phyloP scores from a whole-genome alignment of 2,329 filamentous ascomycete genomes.

The Pseudocercospora pini-densiflorae region DNA sequence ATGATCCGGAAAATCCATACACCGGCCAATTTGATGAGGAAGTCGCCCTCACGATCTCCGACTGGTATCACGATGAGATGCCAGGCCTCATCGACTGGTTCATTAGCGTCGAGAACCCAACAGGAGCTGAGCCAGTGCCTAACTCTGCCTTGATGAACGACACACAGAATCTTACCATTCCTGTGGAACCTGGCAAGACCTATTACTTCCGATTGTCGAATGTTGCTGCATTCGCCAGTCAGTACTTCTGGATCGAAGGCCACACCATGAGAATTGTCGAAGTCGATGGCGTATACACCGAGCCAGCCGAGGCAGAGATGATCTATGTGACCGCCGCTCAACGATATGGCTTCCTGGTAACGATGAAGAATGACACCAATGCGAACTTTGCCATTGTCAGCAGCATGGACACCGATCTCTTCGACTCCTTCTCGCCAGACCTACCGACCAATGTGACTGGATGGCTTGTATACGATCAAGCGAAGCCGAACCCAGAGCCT shows the following conservation, averaged over 20 bases:
- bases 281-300: conserved; percentile 70
- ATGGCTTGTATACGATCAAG: conserved; percentile 60
- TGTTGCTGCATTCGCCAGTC: conserved; percentile 71
- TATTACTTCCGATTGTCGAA: conserved; percentile 73
- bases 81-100: conserved; percentile 57
- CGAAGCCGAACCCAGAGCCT: conserved; percentile 54
- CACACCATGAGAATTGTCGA: conserved; percentile 70
- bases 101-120: conserved; percentile 59
- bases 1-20: conserved; percentile 60
- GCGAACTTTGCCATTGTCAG: conserved; percentile 65
- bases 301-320: conserved; percentile 62
- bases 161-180: conserved; percentile 51
- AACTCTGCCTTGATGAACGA: conserved; percentile 70
- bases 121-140: conserved; percentile 68
- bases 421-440: conserved; percentile 68
- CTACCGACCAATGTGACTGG: conserved; percentile 68
- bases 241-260: conserved; percentile 72
- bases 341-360: conserved; percentile 69
- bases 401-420: conserved; percentile 58
- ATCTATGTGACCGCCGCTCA: conserved; percentile 72
- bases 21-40: conserved; percentile 63
- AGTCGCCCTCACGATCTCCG: conserved; percentile 68
- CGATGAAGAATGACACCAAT: conserved; percentile 59
- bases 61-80: conserved; percentile 71
- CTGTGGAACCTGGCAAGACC: conserved; percentile 56